phyloP scores from a whole-genome alignment of 2,329 filamentous ascomycete species.

The Samsoniella hepiali region DNA sequence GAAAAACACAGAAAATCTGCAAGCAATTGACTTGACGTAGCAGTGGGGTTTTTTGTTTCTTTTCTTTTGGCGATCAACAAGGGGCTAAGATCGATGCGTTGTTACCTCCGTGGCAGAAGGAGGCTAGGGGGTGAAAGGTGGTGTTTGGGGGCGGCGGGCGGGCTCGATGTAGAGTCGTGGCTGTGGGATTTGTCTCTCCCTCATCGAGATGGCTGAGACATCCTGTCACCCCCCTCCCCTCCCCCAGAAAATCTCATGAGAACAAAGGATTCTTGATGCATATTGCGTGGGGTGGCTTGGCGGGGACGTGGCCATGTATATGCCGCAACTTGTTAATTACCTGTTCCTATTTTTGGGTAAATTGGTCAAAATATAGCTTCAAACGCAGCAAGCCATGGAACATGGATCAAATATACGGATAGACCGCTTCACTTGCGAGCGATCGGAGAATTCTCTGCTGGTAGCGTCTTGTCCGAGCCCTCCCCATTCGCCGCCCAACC shows the following conservation, averaged over 20 bases:
- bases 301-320: neutral
- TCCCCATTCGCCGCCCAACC: neutral
- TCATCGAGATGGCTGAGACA: slow-evolving; percentile 2
- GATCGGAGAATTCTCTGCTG: neutral
- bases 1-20: neutral
- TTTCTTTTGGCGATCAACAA: neutral
- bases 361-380: neutral
- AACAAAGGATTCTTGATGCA: neutral
- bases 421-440: too few relatives aligned
- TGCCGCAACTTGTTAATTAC: neutral
- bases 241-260: neutral
- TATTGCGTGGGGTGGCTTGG: neutral
- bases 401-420: neutral
- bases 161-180: neutral
- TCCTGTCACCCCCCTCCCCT: neutral
- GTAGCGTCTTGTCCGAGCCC: too few relatives aligned
- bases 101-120: neutral
- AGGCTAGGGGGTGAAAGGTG: neutral
- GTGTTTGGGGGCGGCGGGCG: neutral
- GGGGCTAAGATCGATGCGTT: neutral
- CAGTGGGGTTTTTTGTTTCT: neutral
- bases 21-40: neutral
- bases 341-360: neutral
- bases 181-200: neutral
- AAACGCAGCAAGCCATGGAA: neutral